Conservation (phyloP, 192 early-diverging fungal genomes). For the Backusella macrospora region DNA sequence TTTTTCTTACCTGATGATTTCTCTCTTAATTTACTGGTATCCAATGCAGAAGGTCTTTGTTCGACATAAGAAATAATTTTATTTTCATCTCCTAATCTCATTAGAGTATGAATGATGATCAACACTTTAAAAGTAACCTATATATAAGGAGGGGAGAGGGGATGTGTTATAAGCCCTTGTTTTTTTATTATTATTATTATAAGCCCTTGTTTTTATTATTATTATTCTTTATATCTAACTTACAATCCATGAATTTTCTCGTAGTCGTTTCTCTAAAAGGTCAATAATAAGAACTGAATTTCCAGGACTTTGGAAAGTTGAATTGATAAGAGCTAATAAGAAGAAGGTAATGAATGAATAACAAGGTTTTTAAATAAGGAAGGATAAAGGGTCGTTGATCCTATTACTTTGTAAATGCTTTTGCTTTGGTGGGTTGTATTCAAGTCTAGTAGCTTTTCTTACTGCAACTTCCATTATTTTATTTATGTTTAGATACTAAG, state of each 20-base stretch:
- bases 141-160: background rate
- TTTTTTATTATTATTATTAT: background rate
- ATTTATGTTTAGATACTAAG: too few species aligned
- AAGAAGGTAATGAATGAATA: background rate
- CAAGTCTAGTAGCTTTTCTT: conserved; percentile 83
- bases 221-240: too few species aligned
- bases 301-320: conserved; percentile 35
- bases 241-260: conserved; percentile 73
- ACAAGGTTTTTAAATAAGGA: background rate
- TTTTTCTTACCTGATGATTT: conserved; percentile 37
- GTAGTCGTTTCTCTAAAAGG: conserved; percentile 39
- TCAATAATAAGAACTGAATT: conserved; percentile 56
- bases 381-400: too few species aligned
- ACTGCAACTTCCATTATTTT: conserved; percentile 59
- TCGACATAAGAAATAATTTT: conserved; percentile 63
- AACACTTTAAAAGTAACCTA: conserved; percentile 79
- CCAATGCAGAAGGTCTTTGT: conserved; percentile 48
- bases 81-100: conserved; percentile 68
- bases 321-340: conserved; percentile 21
- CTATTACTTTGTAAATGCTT: conserved; percentile 82
- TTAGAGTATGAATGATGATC: conserved; percentile 72
- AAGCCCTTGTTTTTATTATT: background rate
- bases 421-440: conserved; percentile 93
- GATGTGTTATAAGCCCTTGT: too few species aligned
- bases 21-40: conserved; percentile 56